Base-by-base conservation (phyloP, 2,329 filamentous ascomycete species). In the Mycosphaerelloides madeirae region DNA sequence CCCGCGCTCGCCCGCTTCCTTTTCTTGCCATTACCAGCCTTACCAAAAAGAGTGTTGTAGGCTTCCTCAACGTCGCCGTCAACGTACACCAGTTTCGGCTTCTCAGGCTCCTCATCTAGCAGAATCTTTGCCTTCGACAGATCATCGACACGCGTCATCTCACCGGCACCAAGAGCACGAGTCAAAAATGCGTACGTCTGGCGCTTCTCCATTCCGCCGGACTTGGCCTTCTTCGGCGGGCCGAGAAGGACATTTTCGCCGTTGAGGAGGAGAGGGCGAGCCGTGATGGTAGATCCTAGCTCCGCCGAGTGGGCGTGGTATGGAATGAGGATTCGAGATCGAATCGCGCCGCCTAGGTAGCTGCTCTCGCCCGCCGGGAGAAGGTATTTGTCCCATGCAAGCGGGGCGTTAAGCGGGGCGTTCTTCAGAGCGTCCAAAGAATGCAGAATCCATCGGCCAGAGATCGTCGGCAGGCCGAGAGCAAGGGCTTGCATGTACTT, bases 401-500 rank as follows among this genome's bases (percentile, higher is more conserved):
- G 67, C 0, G 91, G 66, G 6, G 68, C 62, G n/a, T 33, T 32
- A 12, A 50, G 31, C 19, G 29, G 42, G 3, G 29, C 29, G 22
- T 60, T 59, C 36, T 45, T 52, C 9, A 42, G 20, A 2, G 38
- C n/a, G 12, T 56, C 48, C 15, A 91, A 65, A 50, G 87, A 95
- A 38, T 85, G 78, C 19, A 79, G 75, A 37, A 95, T 72, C 91
- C 93, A 98, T 43, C 83, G 82, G 5, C 81, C 78, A 5, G 87
- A 84, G 1, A 98, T 73, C 58, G 90, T 95, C 0, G 93, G 93
- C 0, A 98, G 68, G 1, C 87, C 88, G 1, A 98, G 77, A 0
- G 93, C 90, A 2, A 98, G 77, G 0, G 93, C 93, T 68, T 97
- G 90, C 75, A 97, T 86, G 65, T 93, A 96, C 63, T 97, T 98